A percentile compares a stretch with the other conserved stretches of the same genome.
Conservation (phyloP, 1,284 basidiomycete species). For the Rhodotorula sp. region DNA sequence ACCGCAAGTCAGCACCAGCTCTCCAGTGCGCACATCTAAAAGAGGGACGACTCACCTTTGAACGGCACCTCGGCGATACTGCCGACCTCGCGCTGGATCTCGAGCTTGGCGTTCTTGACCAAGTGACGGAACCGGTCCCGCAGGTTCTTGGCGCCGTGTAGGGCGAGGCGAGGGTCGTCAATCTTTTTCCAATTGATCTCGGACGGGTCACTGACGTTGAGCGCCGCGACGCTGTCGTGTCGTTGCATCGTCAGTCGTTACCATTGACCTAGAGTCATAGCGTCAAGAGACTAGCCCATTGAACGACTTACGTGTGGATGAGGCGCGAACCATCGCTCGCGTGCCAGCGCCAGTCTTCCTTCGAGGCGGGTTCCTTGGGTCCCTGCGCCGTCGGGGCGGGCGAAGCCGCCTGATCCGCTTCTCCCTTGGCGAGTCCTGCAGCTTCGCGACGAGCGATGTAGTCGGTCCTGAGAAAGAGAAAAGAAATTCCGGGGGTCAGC, state of each 20-base stretch:
- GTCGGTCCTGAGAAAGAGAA: constrained; percentile 50
- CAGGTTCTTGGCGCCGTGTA: constrained; percentile 34
- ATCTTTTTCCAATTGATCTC: constrained; percentile 37
- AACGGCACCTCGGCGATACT: neutral
- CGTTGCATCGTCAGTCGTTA: too few relatives aligned
- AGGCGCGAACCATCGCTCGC: constrained; percentile 71
- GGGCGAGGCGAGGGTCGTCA: constrained; percentile 25
- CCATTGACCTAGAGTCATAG: too few relatives aligned
- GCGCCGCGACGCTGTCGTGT: constrained; percentile 23
- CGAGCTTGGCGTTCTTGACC: constrained; percentile 1
- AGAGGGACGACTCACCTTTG: neutral
- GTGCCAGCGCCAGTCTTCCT: constrained; percentile 59
- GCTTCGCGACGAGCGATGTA: constrained; percentile 69
- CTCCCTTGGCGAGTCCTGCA: constrained; percentile 52
- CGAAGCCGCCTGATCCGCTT: neutral
- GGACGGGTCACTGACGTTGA: constrained; percentile 24
- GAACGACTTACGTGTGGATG: constrained; percentile 65
- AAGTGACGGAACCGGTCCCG: constrained; percentile 34
- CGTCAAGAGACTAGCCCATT: neutral
- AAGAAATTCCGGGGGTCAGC: neutral
- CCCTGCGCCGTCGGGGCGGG: neutral
- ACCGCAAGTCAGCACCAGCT: neutral
- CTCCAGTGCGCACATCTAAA: too few relatives aligned
- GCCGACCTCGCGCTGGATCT: neutral
- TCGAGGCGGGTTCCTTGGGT: neutral